Evolutionary conservation across 441 rosid species (phyloP).

Genomic region (Metrosideros polymorpha): DNA sequence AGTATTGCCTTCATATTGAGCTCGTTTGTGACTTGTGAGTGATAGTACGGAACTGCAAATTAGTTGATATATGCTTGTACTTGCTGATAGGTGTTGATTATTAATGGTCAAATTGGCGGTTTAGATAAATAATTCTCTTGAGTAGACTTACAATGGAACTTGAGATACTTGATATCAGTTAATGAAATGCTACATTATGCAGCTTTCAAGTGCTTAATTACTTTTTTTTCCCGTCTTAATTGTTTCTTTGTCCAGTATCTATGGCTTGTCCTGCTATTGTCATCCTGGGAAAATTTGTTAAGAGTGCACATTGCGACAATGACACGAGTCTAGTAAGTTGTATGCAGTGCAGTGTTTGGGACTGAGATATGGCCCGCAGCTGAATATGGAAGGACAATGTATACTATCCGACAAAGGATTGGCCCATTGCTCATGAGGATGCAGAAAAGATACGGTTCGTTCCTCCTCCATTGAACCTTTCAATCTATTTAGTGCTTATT

Average conservation of each 20-base stretch:
- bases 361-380: constrained; percentile 95
- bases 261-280: not conserved
- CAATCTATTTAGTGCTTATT: not conserved
- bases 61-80: not conserved
- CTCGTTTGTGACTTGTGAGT: not conserved
- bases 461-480: not conserved
- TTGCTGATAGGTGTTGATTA: not conserved
- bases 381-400: constrained; percentile 91
- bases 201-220: not conserved
- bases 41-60: not conserved
- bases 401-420: constrained; percentile 83
- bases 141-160: not conserved
- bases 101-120: not conserved
- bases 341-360: constrained; percentile 94
- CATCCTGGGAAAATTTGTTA: not conserved
- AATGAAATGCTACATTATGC: not conserved
- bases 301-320: not conserved
- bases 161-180: not conserved
- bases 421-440: constrained; percentile 70
- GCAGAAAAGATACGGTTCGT: constrained; percentile 78
- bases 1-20: not conserved
- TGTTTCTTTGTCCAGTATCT: not conserved
- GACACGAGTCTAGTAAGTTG: constrained; percentile 11
- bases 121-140: not conserved
- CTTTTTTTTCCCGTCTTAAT: not conserved